A percentile compares a stretch with the other conserved stretches of the same genome.
Conservation (phyloP, 1,284 basidiomycete genomes). For the Apiotrichum sp. region DNA sequence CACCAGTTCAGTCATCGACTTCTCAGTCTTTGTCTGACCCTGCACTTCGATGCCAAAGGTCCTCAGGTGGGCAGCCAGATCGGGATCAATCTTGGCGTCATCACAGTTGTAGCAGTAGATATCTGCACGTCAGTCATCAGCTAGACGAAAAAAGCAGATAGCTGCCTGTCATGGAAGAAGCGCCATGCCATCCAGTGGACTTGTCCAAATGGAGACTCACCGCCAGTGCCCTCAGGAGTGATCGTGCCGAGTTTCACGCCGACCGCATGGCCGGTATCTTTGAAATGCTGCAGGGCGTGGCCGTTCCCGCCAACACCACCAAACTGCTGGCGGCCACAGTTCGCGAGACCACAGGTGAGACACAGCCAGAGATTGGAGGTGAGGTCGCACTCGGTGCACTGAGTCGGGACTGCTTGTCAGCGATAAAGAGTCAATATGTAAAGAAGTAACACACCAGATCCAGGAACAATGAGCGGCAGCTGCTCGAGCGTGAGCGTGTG, state of each 20-base stretch:
- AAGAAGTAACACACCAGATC: slow-evolving; percentile 24
- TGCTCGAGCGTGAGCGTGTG: slow-evolving; percentile 79
- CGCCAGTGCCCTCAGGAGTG: slow-evolving; percentile 85
- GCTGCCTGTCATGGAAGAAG: too few species aligned
- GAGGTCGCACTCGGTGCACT: slow-evolving; percentile 71
- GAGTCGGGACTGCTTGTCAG: slow-evolving; percentile 59
- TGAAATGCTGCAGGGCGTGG: slow-evolving; percentile 78
- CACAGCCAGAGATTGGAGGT: slow-evolving; percentile 93
- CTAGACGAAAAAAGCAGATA: neutral
- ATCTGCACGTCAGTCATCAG: slow-evolving; percentile 50
- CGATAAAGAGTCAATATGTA: neutral
- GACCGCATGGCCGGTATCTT: slow-evolving; percentile 69
- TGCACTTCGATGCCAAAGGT: slow-evolving; percentile 84
- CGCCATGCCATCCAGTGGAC: neutral
- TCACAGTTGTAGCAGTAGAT: slow-evolving; percentile 93
- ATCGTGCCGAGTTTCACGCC: slow-evolving; percentile 96
- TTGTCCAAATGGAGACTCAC: slow-evolving; percentile 46
- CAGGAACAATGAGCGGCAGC: slow-evolving; percentile 41
- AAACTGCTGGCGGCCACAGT: slow-evolving; percentile 82
- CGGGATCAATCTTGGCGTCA: slow-evolving; percentile 76
- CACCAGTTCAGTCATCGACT: slow-evolving; percentile 92
- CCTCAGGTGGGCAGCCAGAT: slow-evolving; percentile 66
- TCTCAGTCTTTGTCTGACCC: slow-evolving; percentile 85
- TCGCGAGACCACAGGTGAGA: slow-evolving; percentile 86
- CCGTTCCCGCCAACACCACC: slow-evolving; percentile 84